Base-by-base conservation (phyloP, 1,284 basidiomycete species). In the Anthracocystis setariae region DNA sequence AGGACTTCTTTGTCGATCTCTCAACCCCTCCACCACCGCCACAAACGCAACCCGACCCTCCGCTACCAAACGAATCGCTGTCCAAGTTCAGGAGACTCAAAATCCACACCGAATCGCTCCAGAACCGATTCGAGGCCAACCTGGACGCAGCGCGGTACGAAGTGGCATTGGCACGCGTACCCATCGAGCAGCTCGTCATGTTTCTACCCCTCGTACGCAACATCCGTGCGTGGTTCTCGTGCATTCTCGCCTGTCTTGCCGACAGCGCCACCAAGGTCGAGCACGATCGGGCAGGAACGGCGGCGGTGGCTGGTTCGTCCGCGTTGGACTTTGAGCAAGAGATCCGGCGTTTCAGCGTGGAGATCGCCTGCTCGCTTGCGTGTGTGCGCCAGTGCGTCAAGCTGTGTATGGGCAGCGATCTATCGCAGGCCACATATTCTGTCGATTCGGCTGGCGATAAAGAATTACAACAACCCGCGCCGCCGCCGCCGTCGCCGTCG, bases 141-240 rank as follows among this genome's bases (percentile, higher is more conserved):
- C 56, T 74, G 42, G 66, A 72, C 20, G 68, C 65, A n/a, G 71
- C 80, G 3, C 42, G 45, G 13, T 62, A 72, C 48, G 80, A 81
- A 33, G 7, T 80, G 20, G 44, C 60, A 0, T 73, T 60, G 43
- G 49, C 67, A 0, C 57, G 73, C 5, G 52, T 81, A 8, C 66
- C 74, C 17, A 42, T 73, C 13, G 35, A n/a, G 3, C 50, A 68
- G 5, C 44, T 66, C 35, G 48, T 47, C 17, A 47, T 57, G 4
- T 56, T 76, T 0, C 49, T 73, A 8, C 39, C 54, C 8, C 44
- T 63, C 10, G 35, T 80, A 13, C 42, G 47, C 3, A 46, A 70
- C 23, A 55, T 74, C 20, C 55, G 63, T 2, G 67, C 61, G 0
- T 80, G 80, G 80, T 55, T 76, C 37, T 53, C 59, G 5, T 77